A percentile compares a stretch with the other conserved stretches of the same genome.
These are phyloP conservation scores for Phaeolepiota aurea DNA, from an alignment of 768 basidiomycete genomes.

Conservation along the genomic window DNA sequence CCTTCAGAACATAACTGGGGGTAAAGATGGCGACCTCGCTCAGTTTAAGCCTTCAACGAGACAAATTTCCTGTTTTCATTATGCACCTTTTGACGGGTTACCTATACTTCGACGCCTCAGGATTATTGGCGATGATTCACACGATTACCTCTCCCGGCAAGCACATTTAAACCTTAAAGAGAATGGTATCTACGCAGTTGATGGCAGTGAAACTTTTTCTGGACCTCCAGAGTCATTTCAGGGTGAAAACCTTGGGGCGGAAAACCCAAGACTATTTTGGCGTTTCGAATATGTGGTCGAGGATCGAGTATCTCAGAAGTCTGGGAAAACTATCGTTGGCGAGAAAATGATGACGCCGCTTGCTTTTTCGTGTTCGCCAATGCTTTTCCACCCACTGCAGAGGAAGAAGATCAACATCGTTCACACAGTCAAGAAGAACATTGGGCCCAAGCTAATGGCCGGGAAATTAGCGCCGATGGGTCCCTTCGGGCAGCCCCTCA, in stretches of 20 bases:
- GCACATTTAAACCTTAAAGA: conserved; percentile 60
- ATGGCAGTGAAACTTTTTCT: conserved; percentile 48
- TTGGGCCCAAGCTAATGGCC: conserved; percentile 56
- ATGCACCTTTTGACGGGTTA: conserved; percentile 54
- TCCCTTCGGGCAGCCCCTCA: neutral
- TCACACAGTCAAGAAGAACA: conserved; percentile 64
- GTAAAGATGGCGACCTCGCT: conserved; percentile 32
- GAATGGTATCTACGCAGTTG: conserved; percentile 71
- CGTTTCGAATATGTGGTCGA: conserved; percentile 74
- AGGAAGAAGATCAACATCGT: conserved; percentile 62
- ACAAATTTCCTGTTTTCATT: conserved; percentile 62
- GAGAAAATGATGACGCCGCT: conserved; percentile 71
- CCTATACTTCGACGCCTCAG: conserved; percentile 69
- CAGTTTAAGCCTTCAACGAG: conserved; percentile 58
- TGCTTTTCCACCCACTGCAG: conserved; percentile 52
- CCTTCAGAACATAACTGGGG: conserved; percentile 25
- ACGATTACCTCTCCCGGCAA: conserved; percentile 72
- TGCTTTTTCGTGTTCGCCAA: conserved; percentile 68
- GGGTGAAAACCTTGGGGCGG: conserved; percentile 12
- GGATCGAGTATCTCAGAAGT: conserved; percentile 39
- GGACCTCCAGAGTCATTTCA: conserved; percentile 10
- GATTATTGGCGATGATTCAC: conserved; percentile 55
- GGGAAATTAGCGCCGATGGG: conserved; percentile 43
- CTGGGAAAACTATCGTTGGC: conserved; percentile 43
- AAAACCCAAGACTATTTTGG: conserved; percentile 50